These are phyloP conservation scores for Parietaria judaica DNA, from an alignment of 306 rosid genomes.

Conservation along the genomic window DNA sequence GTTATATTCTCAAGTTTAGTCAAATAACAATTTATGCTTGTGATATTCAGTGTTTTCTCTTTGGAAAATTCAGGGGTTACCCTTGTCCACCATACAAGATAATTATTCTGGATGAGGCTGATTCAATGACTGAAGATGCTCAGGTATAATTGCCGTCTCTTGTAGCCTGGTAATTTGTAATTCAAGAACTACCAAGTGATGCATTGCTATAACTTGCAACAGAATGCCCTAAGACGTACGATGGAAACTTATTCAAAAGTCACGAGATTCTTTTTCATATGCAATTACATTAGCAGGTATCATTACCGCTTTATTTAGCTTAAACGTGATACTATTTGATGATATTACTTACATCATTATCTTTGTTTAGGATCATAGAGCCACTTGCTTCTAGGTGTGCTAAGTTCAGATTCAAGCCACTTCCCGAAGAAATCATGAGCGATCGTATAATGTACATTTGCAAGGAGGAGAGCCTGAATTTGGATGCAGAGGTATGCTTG, in stretches of 20 bases:
- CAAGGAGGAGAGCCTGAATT: constrained; percentile 74
- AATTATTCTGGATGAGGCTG: constrained; percentile 92
- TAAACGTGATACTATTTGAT: background rate
- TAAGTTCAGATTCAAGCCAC: constrained; percentile 96
- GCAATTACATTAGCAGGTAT: constrained; percentile 95
- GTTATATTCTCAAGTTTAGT: background rate
- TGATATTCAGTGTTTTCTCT: background rate
- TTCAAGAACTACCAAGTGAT: background rate
- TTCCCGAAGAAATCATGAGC: constrained; percentile 79
- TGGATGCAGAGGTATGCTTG: constrained; percentile 65
- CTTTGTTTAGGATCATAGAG: constrained; percentile 69
- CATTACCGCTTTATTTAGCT: constrained; percentile 6
- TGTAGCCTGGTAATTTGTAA: background rate
- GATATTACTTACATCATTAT: background rate
- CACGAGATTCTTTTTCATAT: constrained; percentile 86
- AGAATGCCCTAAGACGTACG: constrained; percentile 92
- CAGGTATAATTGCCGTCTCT: constrained; percentile 42
- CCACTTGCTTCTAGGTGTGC: constrained; percentile 98
- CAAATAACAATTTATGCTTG: background rate
- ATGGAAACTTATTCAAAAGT: constrained; percentile 95
- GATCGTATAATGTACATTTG: constrained; percentile 59
- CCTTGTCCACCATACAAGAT: constrained; percentile 92
- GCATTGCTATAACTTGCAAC: constrained; percentile 16
- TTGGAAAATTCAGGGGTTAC: constrained; percentile 44
- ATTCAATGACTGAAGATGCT: constrained; percentile 99